phyloP scores from a whole-genome alignment of 1,139 yeast species.

The Groenewaldozyma sp. region DNA sequence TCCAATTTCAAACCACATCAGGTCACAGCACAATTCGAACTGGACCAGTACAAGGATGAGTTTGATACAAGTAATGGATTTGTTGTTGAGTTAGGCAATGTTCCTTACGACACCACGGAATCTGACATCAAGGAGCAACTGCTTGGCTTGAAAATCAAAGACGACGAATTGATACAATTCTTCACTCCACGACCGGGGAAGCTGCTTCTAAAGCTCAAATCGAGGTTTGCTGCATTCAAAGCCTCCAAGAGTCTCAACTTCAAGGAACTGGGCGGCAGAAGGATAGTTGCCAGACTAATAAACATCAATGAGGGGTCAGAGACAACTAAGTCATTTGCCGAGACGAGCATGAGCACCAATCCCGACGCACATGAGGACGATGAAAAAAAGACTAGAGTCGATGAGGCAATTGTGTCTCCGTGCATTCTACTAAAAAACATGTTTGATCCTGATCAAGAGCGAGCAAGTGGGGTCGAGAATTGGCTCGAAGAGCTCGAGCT shows the following conservation, averaged over 20 bases:
- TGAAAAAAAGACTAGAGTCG: background rate
- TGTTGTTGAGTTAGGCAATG: background rate
- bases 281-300: background rate
- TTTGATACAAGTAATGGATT: background rate
- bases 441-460: slow-evolving; percentile 31
- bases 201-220: background rate
- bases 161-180: background rate
- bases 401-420: slow-evolving; percentile 16
- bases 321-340: background rate
- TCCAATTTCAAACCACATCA: slow-evolving; percentile 1
- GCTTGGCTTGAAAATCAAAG: background rate
- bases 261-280: background rate
- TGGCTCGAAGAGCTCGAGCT: slow-evolving; percentile 32
- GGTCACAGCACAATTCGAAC: background rate
- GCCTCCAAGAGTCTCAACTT: background rate
- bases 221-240: background rate
- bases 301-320: background rate
- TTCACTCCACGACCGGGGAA: background rate
- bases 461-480: slow-evolving; percentile 5
- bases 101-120: slow-evolving; percentile 1
- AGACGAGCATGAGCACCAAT: background rate
- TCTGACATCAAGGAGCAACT: background rate
- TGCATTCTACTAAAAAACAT: slow-evolving; percentile 29
- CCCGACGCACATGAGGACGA: slow-evolving; percentile 2
- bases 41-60: slow-evolving; percentile 2